These are phyloP conservation scores for Alloteropsis semialata DNA, from an alignment of 176 grass and related monocot genomes.

Conservation along the genomic window DNA sequence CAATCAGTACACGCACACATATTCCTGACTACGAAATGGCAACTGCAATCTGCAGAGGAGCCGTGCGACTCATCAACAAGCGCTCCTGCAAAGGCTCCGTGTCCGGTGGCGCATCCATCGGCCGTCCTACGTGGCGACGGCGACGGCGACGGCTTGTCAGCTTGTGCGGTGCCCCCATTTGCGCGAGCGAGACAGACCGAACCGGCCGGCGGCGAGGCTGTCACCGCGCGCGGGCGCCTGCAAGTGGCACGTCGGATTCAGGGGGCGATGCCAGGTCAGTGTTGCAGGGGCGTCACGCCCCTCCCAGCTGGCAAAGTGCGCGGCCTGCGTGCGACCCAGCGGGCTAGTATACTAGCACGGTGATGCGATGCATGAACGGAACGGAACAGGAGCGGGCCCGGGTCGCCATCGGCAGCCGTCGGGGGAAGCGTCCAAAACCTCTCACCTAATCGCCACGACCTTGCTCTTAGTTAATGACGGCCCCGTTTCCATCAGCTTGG, in stretches of 20 bases:
- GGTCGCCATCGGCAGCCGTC: conserved; percentile 38
- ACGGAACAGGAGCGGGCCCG: not conserved
- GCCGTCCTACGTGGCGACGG: conserved; percentile 37
- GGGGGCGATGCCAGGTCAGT: conserved; percentile 47
- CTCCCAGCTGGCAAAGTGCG: conserved; percentile 6
- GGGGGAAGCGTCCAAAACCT: conserved; percentile 30
- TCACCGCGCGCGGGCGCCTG: no score
- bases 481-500: not conserved
- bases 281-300: conserved; percentile 12
- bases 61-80: not conserved
- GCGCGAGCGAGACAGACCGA: no score
- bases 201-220: not conserved
- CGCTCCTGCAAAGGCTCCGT: not conserved
- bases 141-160: conserved; percentile 31
- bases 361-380: not conserved
- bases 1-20: not conserved
- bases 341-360: not conserved
- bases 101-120: not conserved
- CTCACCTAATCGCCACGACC: conserved; percentile 13
- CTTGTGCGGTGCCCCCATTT: conserved; percentile 16
- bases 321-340: not conserved
- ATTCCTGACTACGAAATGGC: conserved; percentile 14
- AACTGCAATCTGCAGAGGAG: conserved; percentile 15
- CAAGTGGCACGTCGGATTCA: conserved; percentile 69
- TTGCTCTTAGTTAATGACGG: not conserved